Conservation (phyloP, 1,284 basidiomycete genomes). For the Cryptococcus sp. region DNA sequence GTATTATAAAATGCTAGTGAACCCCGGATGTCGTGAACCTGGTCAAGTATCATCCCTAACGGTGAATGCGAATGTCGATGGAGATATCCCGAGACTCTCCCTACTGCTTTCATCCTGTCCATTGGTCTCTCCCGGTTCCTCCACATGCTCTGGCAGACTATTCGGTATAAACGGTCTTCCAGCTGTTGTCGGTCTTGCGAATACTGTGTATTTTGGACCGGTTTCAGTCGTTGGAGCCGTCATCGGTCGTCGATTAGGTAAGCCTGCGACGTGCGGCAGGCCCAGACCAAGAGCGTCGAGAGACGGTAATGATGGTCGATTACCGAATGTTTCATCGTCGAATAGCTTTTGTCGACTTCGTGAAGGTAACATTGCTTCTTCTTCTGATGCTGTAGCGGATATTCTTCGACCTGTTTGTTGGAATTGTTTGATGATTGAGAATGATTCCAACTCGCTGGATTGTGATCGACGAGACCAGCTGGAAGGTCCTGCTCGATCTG, state of each 20-base stretch:
- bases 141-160: too few species aligned
- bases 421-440: conserved; percentile 14
- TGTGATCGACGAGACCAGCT: background rate
- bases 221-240: conserved; percentile 2
- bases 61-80: too few species aligned
- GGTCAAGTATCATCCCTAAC: too few species aligned
- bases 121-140: too few species aligned
- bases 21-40: too few species aligned
- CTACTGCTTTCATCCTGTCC: too few species aligned
- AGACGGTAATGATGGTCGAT: conserved; percentile 20
- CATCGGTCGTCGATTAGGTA: conserved; percentile 2
- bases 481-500: background rate
- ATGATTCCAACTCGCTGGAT: conserved; percentile 9
- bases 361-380: conserved; percentile 32
- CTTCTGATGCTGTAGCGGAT: conserved; percentile 36
- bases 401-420: conserved; percentile 28
- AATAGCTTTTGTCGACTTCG: conserved; percentile 16
- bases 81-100: too few species aligned
- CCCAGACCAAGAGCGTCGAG: conserved; percentile 35
- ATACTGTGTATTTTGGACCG: too few species aligned
- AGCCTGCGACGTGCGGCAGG: conserved; percentile 29
- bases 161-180: too few species aligned
- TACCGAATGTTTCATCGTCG: background rate
- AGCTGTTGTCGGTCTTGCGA: too few species aligned
- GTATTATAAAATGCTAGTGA: too few species aligned